Base-by-base conservation (phyloP, 2,329 filamentous ascomycete species). In the Penicillium sp. region DNA sequence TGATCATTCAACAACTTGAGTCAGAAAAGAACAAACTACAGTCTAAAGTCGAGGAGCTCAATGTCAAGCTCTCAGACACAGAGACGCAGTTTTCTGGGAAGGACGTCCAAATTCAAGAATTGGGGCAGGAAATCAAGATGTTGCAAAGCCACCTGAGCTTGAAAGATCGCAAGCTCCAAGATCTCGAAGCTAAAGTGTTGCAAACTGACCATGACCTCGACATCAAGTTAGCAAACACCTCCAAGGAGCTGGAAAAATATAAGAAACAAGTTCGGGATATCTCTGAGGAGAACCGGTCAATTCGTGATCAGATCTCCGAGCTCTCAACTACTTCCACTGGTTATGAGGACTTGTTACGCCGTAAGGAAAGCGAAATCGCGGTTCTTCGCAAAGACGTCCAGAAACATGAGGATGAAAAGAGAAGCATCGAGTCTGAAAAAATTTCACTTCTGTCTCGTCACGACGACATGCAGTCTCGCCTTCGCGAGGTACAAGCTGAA, bases 291-390 rank as follows among this genome's bases (percentile, higher is more conserved):
- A 95, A 96, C 62, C 83, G 85, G 11, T 85, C 89, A 41, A 84
- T 96, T 43, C 88, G 95, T 50, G 84, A 91, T 64, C 91, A 97
- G 66, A 85, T 99, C 49, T 83, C 89, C 0, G 87, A 96, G 61
- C 79, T 99, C 16, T 94, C 94, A 0, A 86, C 90, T 45, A 97
- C 93, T 0, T 96, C 93, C 0, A 95, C 91, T 0, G 91, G 92
- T 67, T 97, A 96, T 61, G 94, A 99, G 73, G 93, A 97, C 65
- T 83, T 97, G 40, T 88, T 99, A 23, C 84, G 91, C 23, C 87
- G 89, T 55, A 99, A 97, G 71, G 94, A 99, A 69, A 96, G 92
- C 70, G 95, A 99, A 68, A 79, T 99, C 18, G 83, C 88, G 0
- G 81, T 97, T 42, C 81, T 97, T 32, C 90, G 91, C 63, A 85